Evolutionary conservation across 345 rosid species (phyloP).

Genomic region (Pistacia vera): DNA sequence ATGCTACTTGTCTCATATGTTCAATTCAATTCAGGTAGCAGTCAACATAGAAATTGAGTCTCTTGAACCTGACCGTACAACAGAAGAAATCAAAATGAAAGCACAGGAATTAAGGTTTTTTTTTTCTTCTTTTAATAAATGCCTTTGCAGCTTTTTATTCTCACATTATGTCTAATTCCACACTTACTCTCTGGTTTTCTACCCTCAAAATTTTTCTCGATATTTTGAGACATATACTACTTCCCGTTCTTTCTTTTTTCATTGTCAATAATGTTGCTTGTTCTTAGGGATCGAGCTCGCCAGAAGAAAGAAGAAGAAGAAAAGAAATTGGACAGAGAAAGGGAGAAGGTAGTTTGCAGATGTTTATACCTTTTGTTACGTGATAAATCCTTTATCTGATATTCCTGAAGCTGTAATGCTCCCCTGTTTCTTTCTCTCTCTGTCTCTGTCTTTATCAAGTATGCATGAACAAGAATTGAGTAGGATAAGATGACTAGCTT

Average conservation of each 20-base stretch:
- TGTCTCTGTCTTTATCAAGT: not conserved
- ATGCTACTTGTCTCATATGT: conserved; percentile 15
- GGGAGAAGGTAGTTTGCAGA: conserved; percentile 58
- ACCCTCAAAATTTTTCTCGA: not conserved
- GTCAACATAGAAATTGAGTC: conserved; percentile 67
- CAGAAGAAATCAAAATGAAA: conserved; percentile 51
- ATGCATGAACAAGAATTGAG: not conserved
- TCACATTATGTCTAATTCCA: conserved; percentile 1
- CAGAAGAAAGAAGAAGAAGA: conserved; percentile 54
- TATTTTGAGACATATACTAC: conserved; percentile 1
- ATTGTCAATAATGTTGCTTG: conserved; percentile 12
- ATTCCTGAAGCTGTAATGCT: not conserved
- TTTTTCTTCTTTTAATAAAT: conserved; percentile 7
- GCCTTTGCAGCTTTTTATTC: not conserved
- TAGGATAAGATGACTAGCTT: not conserved
- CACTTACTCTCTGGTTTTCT: not conserved
- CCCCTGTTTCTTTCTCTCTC: not conserved
- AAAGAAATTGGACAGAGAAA: conserved; percentile 47
- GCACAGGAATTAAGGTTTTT: conserved; percentile 56
- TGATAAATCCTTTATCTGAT: not conserved
- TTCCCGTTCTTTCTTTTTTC: not conserved
- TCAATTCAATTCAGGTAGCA: conserved; percentile 49
- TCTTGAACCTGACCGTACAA: conserved; percentile 39
- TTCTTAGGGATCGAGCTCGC: conserved; percentile 51
- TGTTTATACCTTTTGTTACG: not conserved